Evolutionary conservation across 2,329 filamentous ascomycete genomes (phyloP), one percentile per base, ranked within the genome.

Genomic region (Penicillium sp.): DNA sequence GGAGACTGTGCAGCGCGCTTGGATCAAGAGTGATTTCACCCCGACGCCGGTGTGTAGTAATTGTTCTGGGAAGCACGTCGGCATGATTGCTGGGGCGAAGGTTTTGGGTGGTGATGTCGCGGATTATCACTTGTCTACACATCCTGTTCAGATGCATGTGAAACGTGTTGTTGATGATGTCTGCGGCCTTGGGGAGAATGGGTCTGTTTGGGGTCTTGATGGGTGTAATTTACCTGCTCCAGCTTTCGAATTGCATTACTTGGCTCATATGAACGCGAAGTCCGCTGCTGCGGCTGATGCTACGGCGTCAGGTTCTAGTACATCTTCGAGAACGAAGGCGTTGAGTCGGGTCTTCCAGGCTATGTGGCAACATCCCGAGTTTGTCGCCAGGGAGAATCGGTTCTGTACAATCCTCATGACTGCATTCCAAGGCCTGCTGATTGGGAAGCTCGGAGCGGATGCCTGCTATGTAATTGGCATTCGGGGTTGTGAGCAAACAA

Each of bases 401-500:
- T 83, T 82, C 61, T 82, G 79, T 49, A 82, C 79, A 0, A 61
- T 61, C 8, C 68, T 83, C 1, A 81, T 81, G 78, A 29, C 55
- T 10, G 66, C 66, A 1, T 82, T 75, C 51, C 43, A 61, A 2
- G 77, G 76, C 0, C 29, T 57, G 0, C 52, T 81, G 0, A 72
- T 81, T 38, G 79, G 81, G 1, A 83, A 83, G 59, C 42, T 82
- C 3, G 80, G 80, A 0, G 80, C 80, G 0, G 79, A 82, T 61
- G 80, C 73, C 0, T 82, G 77, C 48, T 83, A 82, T 61, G 78
- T 73, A 0, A 65, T 82, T 8, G 79, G 75, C 0, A 62, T 82
- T 3, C 68, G 75, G n/a, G 70, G 66, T 8, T 77, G 73, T 0
- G 67, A 74, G 27, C 61, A 71, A 21, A 79, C 78, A 0, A 63